Evolutionary conservation across 78 protist species (phyloP).

Genomic region (Dictyostelium brefeldianum): DNA sequence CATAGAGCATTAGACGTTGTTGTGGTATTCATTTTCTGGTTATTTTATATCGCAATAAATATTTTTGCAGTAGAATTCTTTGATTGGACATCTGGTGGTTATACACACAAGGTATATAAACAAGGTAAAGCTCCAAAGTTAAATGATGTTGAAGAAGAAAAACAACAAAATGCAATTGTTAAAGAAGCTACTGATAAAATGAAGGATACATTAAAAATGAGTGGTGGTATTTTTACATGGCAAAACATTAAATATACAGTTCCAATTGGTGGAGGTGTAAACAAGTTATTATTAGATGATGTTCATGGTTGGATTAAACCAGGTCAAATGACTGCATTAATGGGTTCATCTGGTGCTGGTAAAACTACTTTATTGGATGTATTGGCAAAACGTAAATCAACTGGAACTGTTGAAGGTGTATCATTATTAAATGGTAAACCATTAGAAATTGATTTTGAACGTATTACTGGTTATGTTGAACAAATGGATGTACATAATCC

Average conservation of each 20-base stretch:
- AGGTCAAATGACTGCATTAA: conserved; percentile 85
- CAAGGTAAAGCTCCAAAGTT: conserved; percentile 74
- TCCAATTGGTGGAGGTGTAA: conserved; percentile 51
- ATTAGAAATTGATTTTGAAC: conserved; percentile 70
- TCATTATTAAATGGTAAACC: conserved; percentile 86
- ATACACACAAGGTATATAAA: conserved; percentile 80
- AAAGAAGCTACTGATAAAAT: conserved; percentile 74
- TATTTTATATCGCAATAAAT: conserved; percentile 39
- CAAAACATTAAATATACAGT: conserved; percentile 67
- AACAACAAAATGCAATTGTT: conserved; percentile 57
- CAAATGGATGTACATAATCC: conserved; percentile 85
- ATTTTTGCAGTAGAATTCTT: conserved; percentile 48
- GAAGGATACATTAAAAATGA: conserved; percentile 45
- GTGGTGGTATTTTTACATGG: conserved; percentile 78
- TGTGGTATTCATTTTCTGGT: conserved; percentile 43
- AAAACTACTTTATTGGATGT: conserved; percentile 92
- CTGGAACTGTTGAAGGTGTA: conserved; percentile 82
- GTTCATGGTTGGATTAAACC: conserved; percentile 76
- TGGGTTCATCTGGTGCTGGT: conserved; percentile 88
- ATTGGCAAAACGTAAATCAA: conserved; percentile 88
- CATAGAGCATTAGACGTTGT: conserved; percentile 22
- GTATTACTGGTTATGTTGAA: conserved; percentile 86
- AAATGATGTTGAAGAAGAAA: conserved; percentile 74
- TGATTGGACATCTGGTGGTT: conserved; percentile 79
- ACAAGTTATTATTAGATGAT: conserved; percentile 47